A percentile compares a stretch with the other conserved stretches of the same genome.
These are phyloP conservation scores for Cutaneotrichosporon daszewskae DNA, from an alignment of 1,284 basidiomycete genomes.

Conservation along the genomic window DNA sequence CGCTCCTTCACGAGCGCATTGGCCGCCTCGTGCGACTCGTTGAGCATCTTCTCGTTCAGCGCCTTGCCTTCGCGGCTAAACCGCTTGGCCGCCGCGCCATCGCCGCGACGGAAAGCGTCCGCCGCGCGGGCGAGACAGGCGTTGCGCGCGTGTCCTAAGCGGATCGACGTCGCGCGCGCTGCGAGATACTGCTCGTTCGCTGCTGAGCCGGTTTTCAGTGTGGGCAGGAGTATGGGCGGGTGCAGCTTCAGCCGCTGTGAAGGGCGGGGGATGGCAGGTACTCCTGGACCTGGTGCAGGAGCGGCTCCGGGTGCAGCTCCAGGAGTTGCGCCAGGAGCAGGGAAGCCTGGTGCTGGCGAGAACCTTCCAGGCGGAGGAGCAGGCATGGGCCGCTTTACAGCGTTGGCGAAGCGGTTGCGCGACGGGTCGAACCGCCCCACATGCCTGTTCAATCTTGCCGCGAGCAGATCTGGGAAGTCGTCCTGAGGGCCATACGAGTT, in stretches of 20 bases:
- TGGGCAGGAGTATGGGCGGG: slow-evolving; percentile 76
- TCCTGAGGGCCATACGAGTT: slow-evolving; percentile 53
- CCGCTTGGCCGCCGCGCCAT: slow-evolving; percentile 88
- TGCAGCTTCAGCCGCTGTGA: slow-evolving; percentile 78
- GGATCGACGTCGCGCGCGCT: slow-evolving; percentile 76
- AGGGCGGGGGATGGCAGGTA: slow-evolving; percentile 58
- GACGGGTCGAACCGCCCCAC: slow-evolving; percentile 60
- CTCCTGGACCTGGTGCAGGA: slow-evolving; percentile 51
- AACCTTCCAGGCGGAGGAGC: slow-evolving; percentile 32
- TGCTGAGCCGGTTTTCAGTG: slow-evolving; percentile 72
- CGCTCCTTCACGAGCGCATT: slow-evolving; percentile 72
- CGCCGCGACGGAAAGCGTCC: slow-evolving; percentile 88
- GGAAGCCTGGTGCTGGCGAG: slow-evolving; percentile 16
- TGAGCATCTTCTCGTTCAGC: slow-evolving; percentile 79
- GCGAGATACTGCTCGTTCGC: slow-evolving; percentile 77
- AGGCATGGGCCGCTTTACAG: slow-evolving; percentile 42
- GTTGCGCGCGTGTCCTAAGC: slow-evolving; percentile 87
- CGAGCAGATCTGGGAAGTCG: slow-evolving; percentile 72
- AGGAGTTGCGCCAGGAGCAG: neutral
- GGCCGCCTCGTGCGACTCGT: slow-evolving; percentile 75
- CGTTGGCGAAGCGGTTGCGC: slow-evolving; percentile 69
- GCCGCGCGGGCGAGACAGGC: slow-evolving; percentile 91
- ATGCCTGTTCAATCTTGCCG: slow-evolving; percentile 39
- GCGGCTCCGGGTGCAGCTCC: neutral
- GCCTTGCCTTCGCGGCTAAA: slow-evolving; percentile 91